phyloP scores from a whole-genome alignment of 73 alveolate species.

The Diophrys appendiculata region DNA sequence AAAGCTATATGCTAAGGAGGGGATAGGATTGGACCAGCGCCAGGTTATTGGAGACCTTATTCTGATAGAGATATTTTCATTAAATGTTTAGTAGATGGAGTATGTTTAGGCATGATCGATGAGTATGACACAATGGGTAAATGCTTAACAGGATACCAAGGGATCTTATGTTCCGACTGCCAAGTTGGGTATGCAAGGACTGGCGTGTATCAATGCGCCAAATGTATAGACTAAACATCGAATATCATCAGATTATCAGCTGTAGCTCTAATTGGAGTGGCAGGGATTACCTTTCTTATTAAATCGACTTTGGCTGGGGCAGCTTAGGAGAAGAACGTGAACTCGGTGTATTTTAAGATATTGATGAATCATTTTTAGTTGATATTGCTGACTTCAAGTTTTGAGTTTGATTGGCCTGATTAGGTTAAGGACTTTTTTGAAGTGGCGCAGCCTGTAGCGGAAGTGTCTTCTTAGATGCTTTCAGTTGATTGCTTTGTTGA shows the following conservation, averaged over 20 bases:
- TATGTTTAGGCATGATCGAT: conserved; percentile 28
- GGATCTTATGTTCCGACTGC: conserved; percentile 62
- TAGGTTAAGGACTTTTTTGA: conserved; percentile 34
- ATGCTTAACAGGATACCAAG: conserved; percentile 52
- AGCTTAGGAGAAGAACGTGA: conserved; percentile 32
- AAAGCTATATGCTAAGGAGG: conserved; percentile 53
- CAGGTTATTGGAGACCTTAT: conserved; percentile 50
- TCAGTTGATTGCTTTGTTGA: conserved; percentile 69
- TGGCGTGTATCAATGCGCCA: conserved; percentile 3
- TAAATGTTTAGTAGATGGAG: conserved; percentile 25
- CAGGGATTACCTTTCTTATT: conserved; percentile 18
- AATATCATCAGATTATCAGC: not conserved
- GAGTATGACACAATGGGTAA: conserved; percentile 12
- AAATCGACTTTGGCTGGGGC: conserved; percentile 62
- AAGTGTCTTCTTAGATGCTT: conserved; percentile 31
- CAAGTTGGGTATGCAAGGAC: conserved; percentile 9
- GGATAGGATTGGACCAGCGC: conserved; percentile 16
- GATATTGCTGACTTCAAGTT: conserved; percentile 49
- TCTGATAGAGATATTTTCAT: conserved; percentile 21
- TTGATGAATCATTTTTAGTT: conserved; percentile 64
- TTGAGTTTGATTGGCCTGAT: conserved; percentile 65
- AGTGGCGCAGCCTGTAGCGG: conserved; percentile 20
- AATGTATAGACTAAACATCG: not conserved
- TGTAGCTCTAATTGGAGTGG: not conserved
- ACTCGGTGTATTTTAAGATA: conserved; percentile 58